These are phyloP conservation scores for Skeletonema potamos DNA, from an alignment of 108 stramenopile species.

Conservation along the genomic window DNA sequence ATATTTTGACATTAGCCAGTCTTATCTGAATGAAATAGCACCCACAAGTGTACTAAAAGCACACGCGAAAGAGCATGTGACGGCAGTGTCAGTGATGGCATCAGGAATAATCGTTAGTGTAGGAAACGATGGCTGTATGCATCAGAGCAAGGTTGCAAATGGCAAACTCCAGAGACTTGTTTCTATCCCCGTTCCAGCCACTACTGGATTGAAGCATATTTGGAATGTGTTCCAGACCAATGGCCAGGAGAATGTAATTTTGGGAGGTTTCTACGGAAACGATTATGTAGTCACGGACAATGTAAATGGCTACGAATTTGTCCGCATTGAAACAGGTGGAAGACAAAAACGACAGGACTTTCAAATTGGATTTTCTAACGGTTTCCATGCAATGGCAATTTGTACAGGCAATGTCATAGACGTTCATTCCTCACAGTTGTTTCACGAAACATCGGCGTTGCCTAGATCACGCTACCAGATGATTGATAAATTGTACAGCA, in stretches of 20 bases:
- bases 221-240: conserved; percentile 38
- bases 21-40: not conserved
- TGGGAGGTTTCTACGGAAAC: conserved; percentile 73
- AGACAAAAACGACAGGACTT: conserved; percentile 56
- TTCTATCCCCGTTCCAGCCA: conserved; percentile 33
- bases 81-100: conserved; percentile 37
- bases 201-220: conserved; percentile 40
- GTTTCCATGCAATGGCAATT: conserved; percentile 33
- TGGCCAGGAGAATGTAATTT: conserved; percentile 23
- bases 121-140: conserved; percentile 78
- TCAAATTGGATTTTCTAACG: conserved; percentile 3
- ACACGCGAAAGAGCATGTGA: conserved; percentile 79
- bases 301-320: conserved; percentile 56
- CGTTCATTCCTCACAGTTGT: conserved; percentile 24
- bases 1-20: conserved; percentile 41
- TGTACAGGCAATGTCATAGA: conserved; percentile 32
- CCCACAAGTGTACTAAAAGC: conserved; percentile 31
- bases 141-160: conserved; percentile 25
- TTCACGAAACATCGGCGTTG: not conserved
- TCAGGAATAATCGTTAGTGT: conserved; percentile 51
- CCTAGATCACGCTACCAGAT: not conserved
- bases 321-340: conserved; percentile 66
- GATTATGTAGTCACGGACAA: conserved; percentile 58
- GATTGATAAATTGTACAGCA: conserved; percentile 4
- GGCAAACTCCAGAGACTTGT: conserved; percentile 16